Evolutionary conservation across 805 yeast genomes (phyloP), one percentile per base, ranked within the genome.

Genomic region (Metschnikowia picachoensis): DNA sequence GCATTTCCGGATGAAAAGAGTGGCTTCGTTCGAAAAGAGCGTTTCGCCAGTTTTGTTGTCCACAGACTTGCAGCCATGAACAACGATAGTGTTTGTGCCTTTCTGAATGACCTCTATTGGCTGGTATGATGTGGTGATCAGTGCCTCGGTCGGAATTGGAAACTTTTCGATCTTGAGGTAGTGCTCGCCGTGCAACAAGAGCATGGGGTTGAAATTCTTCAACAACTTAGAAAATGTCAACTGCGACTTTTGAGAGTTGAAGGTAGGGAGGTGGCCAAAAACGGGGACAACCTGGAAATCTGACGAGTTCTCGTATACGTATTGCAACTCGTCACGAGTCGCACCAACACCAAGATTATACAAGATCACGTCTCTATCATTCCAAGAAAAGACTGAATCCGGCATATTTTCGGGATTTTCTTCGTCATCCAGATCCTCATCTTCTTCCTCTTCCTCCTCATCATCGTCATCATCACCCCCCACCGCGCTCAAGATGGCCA

Each of bases 271-370:
- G 42, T 89, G 96, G 47, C 96, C 96, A 67, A 85, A 90, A 0
- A 96, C 78, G 46, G 97, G 97, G 39, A 92, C 66, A 7, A 85
- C 92, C 61, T 87, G 89, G 73, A 92, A 92, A 55, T 87, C 80
- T 7, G 76, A 70, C 59, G 77, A 77, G 56, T 81, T 79, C 70
- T 92, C 99, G 65, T 83, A 92, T 20, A 77, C 80, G 65, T 87
- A 89, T 60, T 86, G 72, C 60, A 90, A 74, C 60, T 92, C 96
- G 35, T 73, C 72, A 33, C 87, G 79, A 30, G 73, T 80, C 35
- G 97, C 94, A 55, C 98, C 98, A 48, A 92, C 73, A 33, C 95
- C 95, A 47, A 92, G 61, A 71, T 92, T 94, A 74, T 92, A 92
- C 53, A 92, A 74, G 52, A 89, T 85, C 43, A 83, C 79, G 60